Conservation (phyloP, 169 alveolate genomes). For the Plasmodium gonderi region DNA sequence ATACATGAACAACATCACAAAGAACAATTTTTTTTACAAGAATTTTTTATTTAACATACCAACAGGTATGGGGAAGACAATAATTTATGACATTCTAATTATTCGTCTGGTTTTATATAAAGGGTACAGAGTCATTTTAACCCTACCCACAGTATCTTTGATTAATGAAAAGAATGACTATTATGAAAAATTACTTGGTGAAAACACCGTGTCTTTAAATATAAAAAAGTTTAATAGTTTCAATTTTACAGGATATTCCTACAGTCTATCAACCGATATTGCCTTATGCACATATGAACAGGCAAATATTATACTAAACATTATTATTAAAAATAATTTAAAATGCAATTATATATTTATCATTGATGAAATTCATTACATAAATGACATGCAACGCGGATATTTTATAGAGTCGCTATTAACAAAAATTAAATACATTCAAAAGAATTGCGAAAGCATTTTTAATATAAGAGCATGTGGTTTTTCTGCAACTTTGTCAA, state of each 20-base stretch:
- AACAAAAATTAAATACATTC: conserved; percentile 55
- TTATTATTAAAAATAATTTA: conserved; percentile 50
- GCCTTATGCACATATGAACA: conserved; percentile 73
- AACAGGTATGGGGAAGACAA: conserved; percentile 71
- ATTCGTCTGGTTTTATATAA: conserved; percentile 36
- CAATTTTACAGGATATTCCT: conserved; percentile 48
- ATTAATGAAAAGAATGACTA: conserved; percentile 67
- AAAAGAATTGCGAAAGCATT: neutral
- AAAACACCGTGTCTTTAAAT: conserved; percentile 54
- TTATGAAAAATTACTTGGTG: conserved; percentile 59
- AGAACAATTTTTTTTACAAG: neutral
- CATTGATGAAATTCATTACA: conserved; percentile 65
- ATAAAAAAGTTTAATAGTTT: conserved; percentile 53
- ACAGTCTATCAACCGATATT: conserved; percentile 37
- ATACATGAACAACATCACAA: neutral
- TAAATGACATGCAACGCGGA: conserved; percentile 23
- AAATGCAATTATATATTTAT: conserved; percentile 34
- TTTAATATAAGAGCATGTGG: conserved; percentile 13
- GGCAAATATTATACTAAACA: conserved; percentile 47
- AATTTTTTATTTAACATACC: conserved; percentile 53
- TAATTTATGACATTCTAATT: conserved; percentile 53
- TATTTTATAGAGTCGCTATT: conserved; percentile 30
- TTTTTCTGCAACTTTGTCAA: conserved; percentile 57
- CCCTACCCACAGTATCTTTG: conserved; percentile 37
- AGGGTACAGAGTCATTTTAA: conserved; percentile 43